Base-by-base conservation (phyloP, 1,284 basidiomycete species). In the Rhizopogon hawkerae region DNA sequence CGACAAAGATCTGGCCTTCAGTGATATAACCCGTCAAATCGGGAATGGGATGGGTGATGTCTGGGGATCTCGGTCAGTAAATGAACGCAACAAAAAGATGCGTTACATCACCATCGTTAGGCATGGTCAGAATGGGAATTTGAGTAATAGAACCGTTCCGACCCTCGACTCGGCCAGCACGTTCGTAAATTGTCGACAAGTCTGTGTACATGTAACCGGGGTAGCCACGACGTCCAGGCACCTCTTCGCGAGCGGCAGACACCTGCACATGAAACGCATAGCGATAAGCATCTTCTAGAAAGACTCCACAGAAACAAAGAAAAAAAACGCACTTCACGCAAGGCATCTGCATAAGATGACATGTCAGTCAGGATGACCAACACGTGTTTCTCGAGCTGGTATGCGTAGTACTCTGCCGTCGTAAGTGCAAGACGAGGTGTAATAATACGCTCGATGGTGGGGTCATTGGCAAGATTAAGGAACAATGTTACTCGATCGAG, bases 391-490 rank as follows among this genome's bases (percentile, higher is more conserved):
- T 98, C 96, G 53, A 98, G 78, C 70, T 98, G 95, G 75, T 99
- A 99, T 18, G 96, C 96, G 66, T 96, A 98, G 77, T 98, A 99
- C 65, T 99, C 96, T 54, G 96, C 96, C 5, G 96, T 98, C 16
- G 96, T 98, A 57, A 99, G 76, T 18, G 96, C 96, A 53, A 99
- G 78, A 69, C 96, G 93, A 51, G 96, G 96, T 11, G 96, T 99
- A 63, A 98, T 98, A 72, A 99, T 99, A 74, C 96, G 91, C 70
- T 99, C 96, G 69, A 99, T 99, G 56, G 96, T 99, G n/a, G 96
- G 96, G 69, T 99, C 96, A 65, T 98, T 98, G 45, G 96, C 96
- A 64, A 98, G 74, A 75, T 99, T 99, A 69, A 99, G 79, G 85
- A 98, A 99, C 54, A 99, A 78, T 5, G 96, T 98, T 48, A 97